Evolutionary conservation across 1,139 yeast genomes (phyloP).

Genomic region (Lodderomyces elongisporus): DNA sequence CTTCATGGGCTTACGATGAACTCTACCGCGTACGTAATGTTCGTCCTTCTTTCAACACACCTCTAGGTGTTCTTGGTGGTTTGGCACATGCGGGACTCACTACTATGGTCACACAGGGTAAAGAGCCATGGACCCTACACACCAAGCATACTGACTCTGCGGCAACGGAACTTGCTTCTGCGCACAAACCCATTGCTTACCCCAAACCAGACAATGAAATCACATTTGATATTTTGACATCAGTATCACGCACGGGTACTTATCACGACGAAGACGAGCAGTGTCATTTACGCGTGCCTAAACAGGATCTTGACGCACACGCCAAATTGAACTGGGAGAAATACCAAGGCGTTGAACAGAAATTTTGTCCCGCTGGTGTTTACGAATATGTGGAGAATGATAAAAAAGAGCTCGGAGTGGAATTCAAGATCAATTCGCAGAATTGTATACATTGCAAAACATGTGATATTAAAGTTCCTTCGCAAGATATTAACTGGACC

Average conservation of each 20-base stretch:
- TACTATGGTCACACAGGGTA: slow-evolving; percentile 70
- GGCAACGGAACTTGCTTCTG: slow-evolving; percentile 61
- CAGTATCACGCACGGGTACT: slow-evolving; percentile 94
- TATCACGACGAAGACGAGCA: slow-evolving; percentile 92
- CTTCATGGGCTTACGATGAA: slow-evolving; percentile 86
- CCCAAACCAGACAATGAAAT: slow-evolving; percentile 92
- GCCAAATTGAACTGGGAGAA: slow-evolving; percentile 65
- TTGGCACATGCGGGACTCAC: slow-evolving; percentile 80
- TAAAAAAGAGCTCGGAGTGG: slow-evolving; percentile 54
- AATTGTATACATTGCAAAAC: slow-evolving; percentile 98
- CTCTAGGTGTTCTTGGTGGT: slow-evolving; percentile 74
- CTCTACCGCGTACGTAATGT: slow-evolving; percentile 78
- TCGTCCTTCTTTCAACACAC: slow-evolving; percentile 80
- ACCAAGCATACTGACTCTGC: slow-evolving; percentile 70
- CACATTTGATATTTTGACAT: slow-evolving; percentile 85
- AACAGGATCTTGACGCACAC: slow-evolving; percentile 62
- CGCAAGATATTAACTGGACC: slow-evolving; percentile 90
- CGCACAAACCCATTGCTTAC: slow-evolving; percentile 69
- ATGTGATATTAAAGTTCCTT: slow-evolving; percentile 93
- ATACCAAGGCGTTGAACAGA: slow-evolving; percentile 79
- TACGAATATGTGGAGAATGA: slow-evolving; percentile 84
- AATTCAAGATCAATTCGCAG: slow-evolving; percentile 89
- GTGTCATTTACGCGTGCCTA: slow-evolving; percentile 78
- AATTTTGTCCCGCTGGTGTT: slow-evolving; percentile 98
- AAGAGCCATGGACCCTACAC: slow-evolving; percentile 81